phyloP scores from a whole-genome alignment of 1,284 basidiomycete species.

The Tranzscheliella williamsii region DNA sequence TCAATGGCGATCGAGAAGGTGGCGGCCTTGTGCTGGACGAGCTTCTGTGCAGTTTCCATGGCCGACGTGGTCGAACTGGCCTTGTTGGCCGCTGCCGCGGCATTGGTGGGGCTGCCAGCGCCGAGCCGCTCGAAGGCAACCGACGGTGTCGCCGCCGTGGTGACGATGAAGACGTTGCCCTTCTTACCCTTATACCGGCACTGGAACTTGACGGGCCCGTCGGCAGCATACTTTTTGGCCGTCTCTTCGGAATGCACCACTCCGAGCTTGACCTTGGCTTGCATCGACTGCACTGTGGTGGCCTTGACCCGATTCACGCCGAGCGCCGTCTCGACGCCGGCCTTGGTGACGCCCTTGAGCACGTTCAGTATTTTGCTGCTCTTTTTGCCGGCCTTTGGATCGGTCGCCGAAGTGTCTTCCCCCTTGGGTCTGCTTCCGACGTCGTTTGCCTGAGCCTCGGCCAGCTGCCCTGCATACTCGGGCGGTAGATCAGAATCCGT shows the following conservation, averaged over 20 bases:
- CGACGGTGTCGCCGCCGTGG: conserved; percentile 58
- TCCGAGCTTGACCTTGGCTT: conserved; percentile 54
- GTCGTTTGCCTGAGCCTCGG: conserved; percentile 36
- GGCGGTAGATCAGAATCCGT: conserved; percentile 42
- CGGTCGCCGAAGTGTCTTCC: conserved; percentile 25
- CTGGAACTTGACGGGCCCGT: conserved; percentile 43
- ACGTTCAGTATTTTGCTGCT: conserved; percentile 41
- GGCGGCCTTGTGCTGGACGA: conserved; percentile 16
- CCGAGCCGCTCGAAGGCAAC: conserved; percentile 47
- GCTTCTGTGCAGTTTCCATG: conserved; percentile 25
- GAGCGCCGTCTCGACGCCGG: conserved; percentile 50
- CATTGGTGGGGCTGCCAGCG: conserved; percentile 5
- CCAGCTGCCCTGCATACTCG: conserved; percentile 47
- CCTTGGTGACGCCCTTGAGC: conserved; percentile 51
- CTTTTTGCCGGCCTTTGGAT: conserved; percentile 36
- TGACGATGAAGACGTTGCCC: conserved; percentile 52
- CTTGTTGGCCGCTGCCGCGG: conserved; percentile 19
- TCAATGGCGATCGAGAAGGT: conserved; percentile 51
- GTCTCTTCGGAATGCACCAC: conserved; percentile 42
- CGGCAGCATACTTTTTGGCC: conserved; percentile 13
- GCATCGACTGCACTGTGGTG: conserved; percentile 40
- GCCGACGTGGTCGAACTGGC: conserved; percentile 4
- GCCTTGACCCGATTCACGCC: conserved; percentile 60
- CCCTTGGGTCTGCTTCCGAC: conserved; percentile 33
- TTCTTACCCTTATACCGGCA: conserved; percentile 52